These are phyloP conservation scores for Didymella keratinophila DNA, from an alignment of 2,329 filamentous ascomycete genomes.

Conservation along the genomic window DNA sequence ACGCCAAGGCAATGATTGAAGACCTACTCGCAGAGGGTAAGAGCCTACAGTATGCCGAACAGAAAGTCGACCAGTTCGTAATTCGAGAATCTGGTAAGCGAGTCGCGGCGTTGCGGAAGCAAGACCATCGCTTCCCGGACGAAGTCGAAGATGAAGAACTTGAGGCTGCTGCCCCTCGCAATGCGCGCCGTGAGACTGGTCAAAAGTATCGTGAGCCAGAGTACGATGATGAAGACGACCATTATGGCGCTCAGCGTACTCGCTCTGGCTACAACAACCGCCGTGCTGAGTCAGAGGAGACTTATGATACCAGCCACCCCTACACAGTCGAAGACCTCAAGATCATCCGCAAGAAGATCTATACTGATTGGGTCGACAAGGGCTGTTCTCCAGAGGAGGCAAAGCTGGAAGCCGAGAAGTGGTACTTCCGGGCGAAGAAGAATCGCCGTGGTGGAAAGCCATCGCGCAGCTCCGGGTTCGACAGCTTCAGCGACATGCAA, in stretches of 20 bases:
- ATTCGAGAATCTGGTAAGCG: not conserved
- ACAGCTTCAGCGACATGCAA: slow-evolving; percentile 1
- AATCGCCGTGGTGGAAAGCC: not conserved
- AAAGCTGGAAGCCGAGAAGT: not conserved
- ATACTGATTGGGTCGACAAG: not conserved
- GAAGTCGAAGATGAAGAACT: not conserved
- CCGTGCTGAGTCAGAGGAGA: not conserved
- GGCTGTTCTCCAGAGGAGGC: not conserved
- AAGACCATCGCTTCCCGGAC: not conserved
- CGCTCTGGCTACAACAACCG: not conserved
- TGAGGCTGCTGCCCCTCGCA: not conserved
- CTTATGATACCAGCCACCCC: not conserved
- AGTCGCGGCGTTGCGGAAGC: not conserved
- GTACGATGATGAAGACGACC: not conserved
- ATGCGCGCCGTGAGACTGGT: not conserved
- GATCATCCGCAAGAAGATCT: not conserved
- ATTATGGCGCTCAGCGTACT: not conserved
- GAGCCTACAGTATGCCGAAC: not conserved
- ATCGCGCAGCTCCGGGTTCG: not conserved
- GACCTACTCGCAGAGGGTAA: not conserved
- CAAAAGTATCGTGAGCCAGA: not conserved
- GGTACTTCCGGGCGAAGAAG: not conserved
- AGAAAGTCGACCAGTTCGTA: not conserved
- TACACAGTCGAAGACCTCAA: not conserved
- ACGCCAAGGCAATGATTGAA: not conserved